These are phyloP conservation scores for Ophiocordyceps polyrhachis-furcata DNA, from an alignment of 2,329 filamentous ascomycete species.

Conservation along the genomic window DNA sequence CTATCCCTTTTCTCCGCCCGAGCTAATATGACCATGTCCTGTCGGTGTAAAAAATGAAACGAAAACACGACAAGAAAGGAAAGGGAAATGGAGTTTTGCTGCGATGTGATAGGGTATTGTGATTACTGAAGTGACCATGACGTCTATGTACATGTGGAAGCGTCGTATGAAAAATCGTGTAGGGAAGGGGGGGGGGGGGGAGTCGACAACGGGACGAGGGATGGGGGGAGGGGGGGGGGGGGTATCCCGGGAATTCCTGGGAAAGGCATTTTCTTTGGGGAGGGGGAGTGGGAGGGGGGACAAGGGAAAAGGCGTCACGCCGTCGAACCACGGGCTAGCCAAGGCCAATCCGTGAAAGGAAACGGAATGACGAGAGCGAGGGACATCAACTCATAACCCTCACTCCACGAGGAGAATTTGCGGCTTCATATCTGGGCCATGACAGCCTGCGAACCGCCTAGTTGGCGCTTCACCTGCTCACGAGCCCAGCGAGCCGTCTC, in stretches of 20 bases:
- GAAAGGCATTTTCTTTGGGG: background rate
- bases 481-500: conserved; percentile 95
- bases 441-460: conserved; percentile 31
- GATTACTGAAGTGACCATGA: conserved; percentile 18
- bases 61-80: conserved; percentile 6
- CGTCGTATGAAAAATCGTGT: conserved; percentile 18
- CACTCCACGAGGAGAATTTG: background rate
- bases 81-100: conserved; percentile 10
- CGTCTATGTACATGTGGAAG: conserved; percentile 20
- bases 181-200: conserved; percentile 7
- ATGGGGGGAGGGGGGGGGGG: background rate
- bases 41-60: conserved; percentile 4
- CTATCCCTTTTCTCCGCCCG: conserved; percentile 17
- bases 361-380: background rate
- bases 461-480: conserved; percentile 90
- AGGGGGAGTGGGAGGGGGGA: background rate
- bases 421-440: conserved; percentile 29
- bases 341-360: background rate
- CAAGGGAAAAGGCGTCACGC: background rate
- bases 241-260: background rate
- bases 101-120: conserved; percentile 14
- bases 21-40: background rate
- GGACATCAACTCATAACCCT: background rate
- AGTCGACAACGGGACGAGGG: background rate
- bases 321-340: background rate